Base-by-base conservation (phyloP, 2,329 filamentous ascomycete species). In the Fonsecaea nubica region DNA sequence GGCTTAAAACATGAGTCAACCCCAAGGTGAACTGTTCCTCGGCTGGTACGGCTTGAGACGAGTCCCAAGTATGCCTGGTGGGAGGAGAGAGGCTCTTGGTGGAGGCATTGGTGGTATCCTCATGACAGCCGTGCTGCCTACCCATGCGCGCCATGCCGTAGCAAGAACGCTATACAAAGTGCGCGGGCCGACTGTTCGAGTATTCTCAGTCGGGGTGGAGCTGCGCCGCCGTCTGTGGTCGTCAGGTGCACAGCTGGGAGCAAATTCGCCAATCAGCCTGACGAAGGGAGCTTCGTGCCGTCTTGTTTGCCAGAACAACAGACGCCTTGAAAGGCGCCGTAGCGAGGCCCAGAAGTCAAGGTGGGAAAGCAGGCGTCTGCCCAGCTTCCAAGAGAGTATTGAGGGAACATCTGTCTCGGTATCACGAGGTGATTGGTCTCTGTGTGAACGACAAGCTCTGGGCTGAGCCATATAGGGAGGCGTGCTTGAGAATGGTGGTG, bases 21-120 rank as follows among this genome's bases (percentile, higher is more conserved):
- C 33, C n/a, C 57, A 36, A 45, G 35, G 40, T 18, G n/a, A 38
- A 13, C 33, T 30, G 12, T 8, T 25, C 45, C 10, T 13, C 6
- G 8, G 53, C 7, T 36, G 4, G 53, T 9, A 36, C 33, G 33
- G 32, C 5, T 35, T 36, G 30, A 32, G 12, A 25, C 21, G 32
- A 58, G 54, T 30, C 10, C 53, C 62, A 42, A 52, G 36, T 35
- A 18, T 53, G 62, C 62, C 62, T 63, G 53, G 62, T 58, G 38
- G n/a, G 7, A 18, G 53, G 6, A n/a, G 25, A 18, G n/a, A 18
- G 45, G 21, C 45, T 25, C 10, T 50, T 25, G 45, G 45, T 50
- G 45, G 45, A 50, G 45, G 45, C 45, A 50, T 50, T 50, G 45
- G 3, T 30, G 45, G 45, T 21, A 30, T 25, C 9, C 45, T 12